Percentiles rank a stretch among this genome's conserved stretches.
Evolutionary conservation across 225 moss, liverwort and hornwort genomes (phyloP).

Genomic region (Polytrichum commune): DNA sequence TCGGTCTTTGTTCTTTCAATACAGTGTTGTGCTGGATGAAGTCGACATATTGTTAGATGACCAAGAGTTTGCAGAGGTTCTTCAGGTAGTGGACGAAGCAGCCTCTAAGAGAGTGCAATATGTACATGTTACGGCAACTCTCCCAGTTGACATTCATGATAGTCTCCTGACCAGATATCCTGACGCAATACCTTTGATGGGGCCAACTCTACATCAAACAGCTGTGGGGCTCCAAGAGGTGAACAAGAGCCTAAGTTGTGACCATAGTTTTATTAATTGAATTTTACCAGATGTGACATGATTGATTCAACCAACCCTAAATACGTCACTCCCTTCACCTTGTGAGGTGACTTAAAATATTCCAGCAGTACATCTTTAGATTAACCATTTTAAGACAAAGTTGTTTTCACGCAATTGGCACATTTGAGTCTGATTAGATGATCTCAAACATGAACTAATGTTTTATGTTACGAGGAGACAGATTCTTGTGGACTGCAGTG

Average conservation of each 20-base stretch:
- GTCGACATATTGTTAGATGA: slow-evolving; percentile 95
- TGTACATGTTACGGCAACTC: slow-evolving; percentile 96
- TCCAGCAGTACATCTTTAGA: too few species aligned
- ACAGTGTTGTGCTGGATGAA: slow-evolving; percentile 97
- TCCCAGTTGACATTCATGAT: slow-evolving; percentile 95
- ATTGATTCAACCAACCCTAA: too few species aligned
- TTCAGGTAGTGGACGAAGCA: slow-evolving; percentile 79
- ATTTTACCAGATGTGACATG: too few species aligned
- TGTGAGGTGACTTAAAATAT: too few species aligned
- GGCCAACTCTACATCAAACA: slow-evolving; percentile 83
- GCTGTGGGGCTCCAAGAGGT: slow-evolving; percentile 97
- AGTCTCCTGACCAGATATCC: slow-evolving; percentile 86
- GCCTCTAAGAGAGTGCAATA: slow-evolving; percentile 86
- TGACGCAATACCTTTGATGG: slow-evolving; percentile 86
- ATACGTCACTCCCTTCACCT: too few species aligned
- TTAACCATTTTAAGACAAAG: too few species aligned
- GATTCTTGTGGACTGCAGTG: slow-evolving; percentile 97
- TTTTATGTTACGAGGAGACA: slow-evolving; percentile 24
- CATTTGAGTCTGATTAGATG: too few species aligned
- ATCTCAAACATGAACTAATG: too few species aligned
- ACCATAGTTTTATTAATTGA: too few species aligned
- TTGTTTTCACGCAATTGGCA: too few species aligned
- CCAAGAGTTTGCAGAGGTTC: slow-evolving; percentile 80
- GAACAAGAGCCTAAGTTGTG: background rate
- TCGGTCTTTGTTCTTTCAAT: background rate